Percentiles rank a stretch among this genome's conserved stretches.
phyloP scores from a whole-genome alignment of 768 basidiomycete genomes.

The Pleurotus tuber-regium region DNA sequence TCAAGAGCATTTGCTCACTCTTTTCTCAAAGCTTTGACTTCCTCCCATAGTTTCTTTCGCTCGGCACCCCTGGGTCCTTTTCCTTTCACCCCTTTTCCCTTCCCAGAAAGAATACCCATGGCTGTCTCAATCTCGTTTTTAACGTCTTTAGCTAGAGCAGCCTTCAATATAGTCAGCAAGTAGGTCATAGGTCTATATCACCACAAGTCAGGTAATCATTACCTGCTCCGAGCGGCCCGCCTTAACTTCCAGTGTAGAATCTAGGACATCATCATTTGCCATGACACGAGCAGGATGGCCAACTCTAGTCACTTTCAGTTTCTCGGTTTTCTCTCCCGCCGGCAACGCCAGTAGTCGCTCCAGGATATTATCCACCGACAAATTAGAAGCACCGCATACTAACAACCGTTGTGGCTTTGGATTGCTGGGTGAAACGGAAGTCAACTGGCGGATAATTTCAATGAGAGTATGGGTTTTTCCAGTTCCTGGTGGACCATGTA shows the following conservation, averaged over 20 bases:
- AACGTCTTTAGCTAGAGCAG: conserved; percentile 82
- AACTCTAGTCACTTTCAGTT: conserved; percentile 74
- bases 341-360: conserved; percentile 76
- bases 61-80: conserved; percentile 70
- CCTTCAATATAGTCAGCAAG: too few species aligned
- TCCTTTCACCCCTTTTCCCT: conserved; percentile 68
- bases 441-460: conserved; percentile 87
- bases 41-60: conserved; percentile 83
- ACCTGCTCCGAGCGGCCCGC: conserved; percentile 70
- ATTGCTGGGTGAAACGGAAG: conserved; percentile 42
- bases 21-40: conserved; percentile 82
- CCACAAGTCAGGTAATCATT: too few species aligned
- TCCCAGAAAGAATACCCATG: conserved; percentile 63
- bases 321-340: conserved; percentile 41
- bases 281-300: conserved; percentile 96
- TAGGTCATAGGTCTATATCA: too few species aligned
- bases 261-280: conserved; percentile 55
- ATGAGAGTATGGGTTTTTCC: conserved; percentile 97
- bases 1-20: conserved; percentile 56
- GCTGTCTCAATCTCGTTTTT: conserved; percentile 80
- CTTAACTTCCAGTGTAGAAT: conserved; percentile 71
- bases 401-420: conserved; percentile 63
- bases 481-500: conserved; percentile 98
- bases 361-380: conserved; percentile 95
- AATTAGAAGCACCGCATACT: conserved; percentile 91